A percentile compares a stretch with the other conserved stretches of the same genome.
Evolutionary conservation across 2,329 filamentous ascomycete genomes (phyloP).

Genomic region (Elsinoe necatrix): DNA sequence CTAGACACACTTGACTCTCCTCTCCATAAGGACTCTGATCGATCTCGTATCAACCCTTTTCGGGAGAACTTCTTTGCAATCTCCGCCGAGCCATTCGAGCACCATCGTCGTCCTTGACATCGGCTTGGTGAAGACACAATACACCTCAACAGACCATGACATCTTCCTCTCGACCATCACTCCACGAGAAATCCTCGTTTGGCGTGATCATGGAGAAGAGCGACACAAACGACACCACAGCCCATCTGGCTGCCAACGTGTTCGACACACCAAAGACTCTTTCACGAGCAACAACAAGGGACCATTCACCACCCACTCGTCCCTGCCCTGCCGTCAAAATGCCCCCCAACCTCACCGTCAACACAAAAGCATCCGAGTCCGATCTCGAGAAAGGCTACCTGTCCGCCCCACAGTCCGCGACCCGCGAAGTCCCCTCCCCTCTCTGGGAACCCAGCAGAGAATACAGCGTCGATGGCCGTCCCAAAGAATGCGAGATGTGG

Average conservation of each 20-base stretch:
- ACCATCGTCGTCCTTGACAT: not conserved
- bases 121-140: not conserved
- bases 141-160: slow-evolving; percentile 5
- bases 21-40: slow-evolving; percentile 6
- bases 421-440: slow-evolving; percentile 30
- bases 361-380: slow-evolving; percentile 20
- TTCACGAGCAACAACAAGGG: slow-evolving; percentile 27
- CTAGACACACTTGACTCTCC: not conserved
- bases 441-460: slow-evolving; percentile 18
- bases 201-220: slow-evolving; percentile 34
- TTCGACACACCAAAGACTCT: slow-evolving; percentile 28
- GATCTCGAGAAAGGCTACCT: slow-evolving; percentile 36
- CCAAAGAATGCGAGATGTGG: slow-evolving; percentile 46
- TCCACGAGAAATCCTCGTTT: slow-evolving; percentile 30
- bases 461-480: slow-evolving; percentile 24
- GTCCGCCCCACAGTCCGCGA: slow-evolving; percentile 21
- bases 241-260: slow-evolving; percentile 23
- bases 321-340: slow-evolving; percentile 39
- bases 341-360: slow-evolving; percentile 13
- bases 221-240: slow-evolving; percentile 21
- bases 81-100: slow-evolving; percentile 1
- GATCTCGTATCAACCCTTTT: slow-evolving; percentile 10
- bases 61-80: not conserved
- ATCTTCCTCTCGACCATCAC: slow-evolving; percentile 4
- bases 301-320: slow-evolving; percentile 33